Evolutionary conservation across 176 grass and related monocot species (phyloP), one percentile per base, ranked within the genome.

Genomic region (Triticum urartu): DNA sequence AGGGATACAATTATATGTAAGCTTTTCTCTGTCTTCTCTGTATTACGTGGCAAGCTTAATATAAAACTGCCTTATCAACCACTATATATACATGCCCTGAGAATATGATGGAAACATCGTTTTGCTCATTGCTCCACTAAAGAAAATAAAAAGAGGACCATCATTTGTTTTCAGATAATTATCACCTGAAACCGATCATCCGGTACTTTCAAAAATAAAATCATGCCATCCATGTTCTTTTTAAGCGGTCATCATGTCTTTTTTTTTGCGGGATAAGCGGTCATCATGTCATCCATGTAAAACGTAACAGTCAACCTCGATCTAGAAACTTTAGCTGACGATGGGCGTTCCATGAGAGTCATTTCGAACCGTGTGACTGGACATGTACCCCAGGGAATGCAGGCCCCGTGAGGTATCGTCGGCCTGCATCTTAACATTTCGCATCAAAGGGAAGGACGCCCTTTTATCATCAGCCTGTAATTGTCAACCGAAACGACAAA

Each of bases 391-490:
- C 48, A 17, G 14, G 1, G 48, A 52, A 17, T 28, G 52, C 20
- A 72, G 30, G 42, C 28, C 21, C n/a, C 24, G 30, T 65, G 42
- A 79, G 75, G 79, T 79, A 59, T 18, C 40, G 79, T 84, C 72
- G 87, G 81, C 40, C 81, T 79, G 75, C 65, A 84, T 79, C 75
- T 54, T 63, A 72, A 38, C 54, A 61, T 88, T 35, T 88, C 64
- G 14, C 39, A 72, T 48, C 33, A 42, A 70, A 80, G 20, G 40
- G 52, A 89, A 84, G 79, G 20, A 12, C 2, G 6, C 33, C 18
- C 40, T 81, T 80, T 81, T 68, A 65, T 82, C 67, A 81, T 26
- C 9, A 42, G 36, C 22, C 26, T 13, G 61, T 77, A 81, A 85
- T 68, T 76, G 34, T 76, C 61, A 6, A 85, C 26, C 8, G 15